Evolutionary conservation across 139 green algal genomes (phyloP), one percentile per base, ranked within the genome.

Genomic region (Astrephomene gubernaculifera): DNA sequence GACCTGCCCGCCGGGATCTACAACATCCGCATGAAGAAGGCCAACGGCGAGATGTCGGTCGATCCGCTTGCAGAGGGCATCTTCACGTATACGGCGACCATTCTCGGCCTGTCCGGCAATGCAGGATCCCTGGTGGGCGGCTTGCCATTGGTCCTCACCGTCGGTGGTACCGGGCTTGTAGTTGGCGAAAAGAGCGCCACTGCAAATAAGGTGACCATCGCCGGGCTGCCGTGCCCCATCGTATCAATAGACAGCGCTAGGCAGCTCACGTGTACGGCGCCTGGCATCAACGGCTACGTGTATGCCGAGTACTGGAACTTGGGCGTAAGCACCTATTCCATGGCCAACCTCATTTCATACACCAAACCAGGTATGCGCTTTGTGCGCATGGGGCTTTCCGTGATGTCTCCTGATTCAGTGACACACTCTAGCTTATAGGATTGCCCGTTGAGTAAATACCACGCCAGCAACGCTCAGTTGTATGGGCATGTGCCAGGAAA

Each of bases 291-390:
- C 19, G 82, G 82, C 44, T 79, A 57, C 24, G 76, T 88, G 39
- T 44, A 33, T 1, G 87, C 82, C 44, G 87, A 90, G 82, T 90
- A 89, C 44, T 89, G 78, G 78, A 80, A 86, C 57, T 44, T 89
- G 76, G 67, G 25, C 27, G 12, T 36, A 1, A 67, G 24, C 67
- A 79, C 36, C 7, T 71, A 75, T 54, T 52, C 71, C 9, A 49
- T 82, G 45, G 76, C 85, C 6, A 54, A 85, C 36, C 52, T 89
- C 0, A 49, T 78, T 33, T 54, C 8, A 57, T 89, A 35, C 36
- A 64, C 65, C 22, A 31, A 29, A 14, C 85, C 85, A 9, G 36
- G 84, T 88, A 29, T 41, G 84, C 45, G 33, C 1, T n/a, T n/a
- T n/a, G n/a, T n/a, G n/a, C n/a, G n/a, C n/a, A n/a, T n/a, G n/a